Base-by-base conservation (phyloP, 768 basidiomycete species). In the Termitomyces sp. region DNA sequence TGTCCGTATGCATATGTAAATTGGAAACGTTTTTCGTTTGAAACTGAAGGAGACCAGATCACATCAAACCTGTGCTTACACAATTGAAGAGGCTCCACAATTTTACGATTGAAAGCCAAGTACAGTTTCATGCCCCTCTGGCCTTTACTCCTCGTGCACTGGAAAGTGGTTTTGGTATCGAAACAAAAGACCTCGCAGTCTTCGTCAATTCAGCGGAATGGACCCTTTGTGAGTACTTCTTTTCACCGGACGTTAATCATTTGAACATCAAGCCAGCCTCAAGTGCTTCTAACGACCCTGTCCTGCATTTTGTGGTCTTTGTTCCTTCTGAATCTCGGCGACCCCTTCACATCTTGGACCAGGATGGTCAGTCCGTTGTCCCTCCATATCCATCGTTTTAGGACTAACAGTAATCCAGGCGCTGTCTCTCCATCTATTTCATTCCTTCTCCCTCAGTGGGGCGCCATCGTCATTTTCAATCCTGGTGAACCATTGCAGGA, bases 161-260 rank as follows among this genome's bases (percentile, higher is more conserved):
- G 3, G 73, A 77, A 8, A 67, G 75, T 30, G 73, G 70, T 9
- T 85, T 85, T 70, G 82, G 84, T 0, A 71, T 98, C 41, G 84
- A 83, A 1, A 83, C 85, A 53, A 94, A 95, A 64, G 87, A 96
- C 66, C 79, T 97, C 59, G 94, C 90, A 14, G 87, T 95, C 0
- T 99, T 99, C 68, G 80, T 99, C 44, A 99, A 99, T 67, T 93
- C 93, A 6, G 97, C 95, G 4, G 88, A 95, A 68, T 99, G 97
- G 97, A 90, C 89, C 13, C 69, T 99, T 51, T 94, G 95, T 95
- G 66, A 66, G 79, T 64, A 36, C 33, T 28, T 49, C 13, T 48
- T 47, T 43, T 10, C 41, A 36, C 26, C 28, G 3, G 28, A 20
- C 28, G 32, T 33, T 9, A 47, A 14, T 23, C 50, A 7, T 43